Base-by-base conservation (phyloP, 2,329 filamentous ascomycete species). In the Coniella lustricola region DNA sequence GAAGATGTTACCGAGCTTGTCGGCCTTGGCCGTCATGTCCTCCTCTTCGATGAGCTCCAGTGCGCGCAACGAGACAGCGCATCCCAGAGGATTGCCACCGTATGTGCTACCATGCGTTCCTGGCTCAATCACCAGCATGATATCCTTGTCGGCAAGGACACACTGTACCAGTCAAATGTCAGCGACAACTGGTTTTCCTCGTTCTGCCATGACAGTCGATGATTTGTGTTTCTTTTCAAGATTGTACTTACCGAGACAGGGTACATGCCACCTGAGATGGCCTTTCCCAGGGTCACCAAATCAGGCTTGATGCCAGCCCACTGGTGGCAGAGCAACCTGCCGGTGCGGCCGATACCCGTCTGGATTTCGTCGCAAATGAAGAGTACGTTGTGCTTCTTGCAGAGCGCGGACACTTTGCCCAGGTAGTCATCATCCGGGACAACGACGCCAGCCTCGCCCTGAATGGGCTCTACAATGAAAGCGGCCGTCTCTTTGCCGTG, bases 91-190 rank as follows among this genome's bases (percentile, higher is more conserved):
- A 70, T 98, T 98, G 44, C 93, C 93, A 53, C 93, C 93, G 63
- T 97, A 98, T n/a, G 93, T 98, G 36, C 89, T 95, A 42, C 93
- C 93, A 69, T 98, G 93, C 21, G 93, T 97, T 52, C 93, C 93
- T 21, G 93, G 88, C 75, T 98, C 93, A 55, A 98, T 77, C 9
- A 91, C 93, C 57, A 96, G 79, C 90, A 98, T 96, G 55, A 97
- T 76, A 49, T 96, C 90, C 70, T 85, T 90, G 60, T 83, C 83
- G 54, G 86, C 85, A 45, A 98, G 76, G 42, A 98, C 90, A 60
- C 85, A 90, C 53, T 47, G 36, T 39, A 41, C 9, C 18, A 34
- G 32, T 13, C 37, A 25, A 41, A 22, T n/a, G 36, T 47, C 31
- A 47, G 31, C 36, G 10, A 13, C 20, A 34, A 17, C 2, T 16